phyloP scores from a whole-genome alignment of 2,329 filamentous ascomycete species.

The Fusarium armeniacum region DNA sequence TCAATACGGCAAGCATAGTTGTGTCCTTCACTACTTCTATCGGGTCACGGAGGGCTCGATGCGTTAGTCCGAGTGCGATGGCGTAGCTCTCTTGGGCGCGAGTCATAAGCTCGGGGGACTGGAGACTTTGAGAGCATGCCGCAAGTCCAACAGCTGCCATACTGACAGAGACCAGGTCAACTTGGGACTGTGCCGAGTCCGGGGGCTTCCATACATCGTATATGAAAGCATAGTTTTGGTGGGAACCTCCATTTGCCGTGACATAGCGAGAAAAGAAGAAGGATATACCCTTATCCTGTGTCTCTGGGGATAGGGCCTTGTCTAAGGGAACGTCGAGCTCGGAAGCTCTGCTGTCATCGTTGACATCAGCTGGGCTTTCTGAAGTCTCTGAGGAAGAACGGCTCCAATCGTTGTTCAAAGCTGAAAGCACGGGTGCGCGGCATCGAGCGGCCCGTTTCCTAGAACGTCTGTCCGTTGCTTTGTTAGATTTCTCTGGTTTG shows the following conservation, averaged over 20 bases:
- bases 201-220: constrained; percentile 66
- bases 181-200: constrained; percentile 50
- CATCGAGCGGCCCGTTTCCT: constrained; percentile 28
- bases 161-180: constrained; percentile 64
- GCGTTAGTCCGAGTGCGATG: constrained; percentile 65
- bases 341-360: constrained; percentile 30
- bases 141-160: constrained; percentile 69
- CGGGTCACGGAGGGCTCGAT: constrained; percentile 63
- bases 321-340: constrained; percentile 37
- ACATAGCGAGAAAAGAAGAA: constrained; percentile 68
- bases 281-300: constrained; percentile 61
- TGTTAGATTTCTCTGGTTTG: constrained; percentile 25
- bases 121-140: constrained; percentile 63
- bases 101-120: constrained; percentile 59
- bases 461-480: constrained; percentile 17
- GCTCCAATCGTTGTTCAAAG: constrained; percentile 45
- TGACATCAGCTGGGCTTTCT: constrained; percentile 38
- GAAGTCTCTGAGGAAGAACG: constrained; percentile 45
- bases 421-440: constrained; percentile 45
- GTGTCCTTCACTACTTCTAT: constrained; percentile 61
- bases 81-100: constrained; percentile 66
- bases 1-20: constrained; percentile 67
- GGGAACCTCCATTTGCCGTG: constrained; percentile 60
- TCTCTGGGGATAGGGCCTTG: constrained; percentile 38
- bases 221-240: constrained; percentile 67